A percentile compares a stretch with the other conserved stretches of the same genome.
phyloP scores from a whole-genome alignment of 495 filamentous ascomycete genomes.

The Penicillium arizonense region DNA sequence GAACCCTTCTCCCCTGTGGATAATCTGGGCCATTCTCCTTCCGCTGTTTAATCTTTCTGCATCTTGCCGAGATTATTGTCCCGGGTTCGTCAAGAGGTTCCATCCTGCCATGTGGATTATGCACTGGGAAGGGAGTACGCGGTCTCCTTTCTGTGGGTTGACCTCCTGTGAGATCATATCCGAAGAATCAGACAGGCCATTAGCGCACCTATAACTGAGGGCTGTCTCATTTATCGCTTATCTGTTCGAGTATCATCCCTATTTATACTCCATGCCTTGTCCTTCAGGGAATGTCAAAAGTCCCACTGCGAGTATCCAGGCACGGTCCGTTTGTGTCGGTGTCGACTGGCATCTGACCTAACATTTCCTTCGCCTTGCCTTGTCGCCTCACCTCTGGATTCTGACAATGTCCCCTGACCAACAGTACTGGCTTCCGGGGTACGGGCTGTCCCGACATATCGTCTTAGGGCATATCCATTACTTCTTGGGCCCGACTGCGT shows the following conservation, averaged over 20 bases:
- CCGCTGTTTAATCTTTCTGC: not conserved
- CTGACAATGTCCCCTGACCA: conserved; percentile 37
- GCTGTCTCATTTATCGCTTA: conserved; percentile 14
- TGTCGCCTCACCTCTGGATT: not conserved
- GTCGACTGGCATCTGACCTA: conserved; percentile 6
- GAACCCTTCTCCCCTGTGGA: conserved; percentile 10
- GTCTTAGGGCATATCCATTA: conserved; percentile 53
- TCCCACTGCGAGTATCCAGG: conserved; percentile 2
- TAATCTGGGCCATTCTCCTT: not conserved
- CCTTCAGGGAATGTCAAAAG: conserved; percentile 9
- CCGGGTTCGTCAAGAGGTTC: conserved; percentile 4
- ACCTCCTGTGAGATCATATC: conserved; percentile 15
- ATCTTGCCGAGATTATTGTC: not conserved
- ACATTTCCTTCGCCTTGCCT: conserved; percentile 4
- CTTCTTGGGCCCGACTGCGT: conserved; percentile 50
- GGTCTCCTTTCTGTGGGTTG: conserved; percentile 4
- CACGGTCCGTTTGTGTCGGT: conserved; percentile 8
- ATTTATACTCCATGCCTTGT: conserved; percentile 15
- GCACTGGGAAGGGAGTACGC: conserved; percentile 1
- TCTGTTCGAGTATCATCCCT: not conserved
- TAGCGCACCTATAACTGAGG: conserved; percentile 6
- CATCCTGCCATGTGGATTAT: conserved; percentile 13
- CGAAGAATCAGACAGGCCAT: conserved; percentile 1
- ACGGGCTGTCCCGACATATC: conserved; percentile 51
- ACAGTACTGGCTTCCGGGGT: conserved; percentile 55